Evolutionary conservation across 2,329 filamentous ascomycete genomes (phyloP).

Genomic region (Cercospora zeae-maydis): DNA sequence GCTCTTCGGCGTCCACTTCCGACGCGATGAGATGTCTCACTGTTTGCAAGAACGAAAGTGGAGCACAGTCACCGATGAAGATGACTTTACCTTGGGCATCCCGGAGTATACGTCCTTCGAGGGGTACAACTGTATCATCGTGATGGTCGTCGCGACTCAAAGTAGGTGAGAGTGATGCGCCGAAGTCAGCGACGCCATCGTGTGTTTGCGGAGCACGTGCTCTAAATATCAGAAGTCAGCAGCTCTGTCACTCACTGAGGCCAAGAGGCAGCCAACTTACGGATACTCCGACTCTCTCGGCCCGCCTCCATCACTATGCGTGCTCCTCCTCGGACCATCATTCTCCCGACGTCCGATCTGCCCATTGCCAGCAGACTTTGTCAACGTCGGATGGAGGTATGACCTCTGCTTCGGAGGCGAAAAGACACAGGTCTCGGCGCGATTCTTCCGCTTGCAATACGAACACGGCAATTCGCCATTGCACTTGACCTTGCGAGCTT

Average conservation of each 20-base stretch:
- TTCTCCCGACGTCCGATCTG: neutral
- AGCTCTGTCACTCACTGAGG: neutral
- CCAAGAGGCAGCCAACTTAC: neutral
- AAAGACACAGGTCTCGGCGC: slow-evolving; percentile 41
- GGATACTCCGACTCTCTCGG: neutral
- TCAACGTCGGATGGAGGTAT: slow-evolving; percentile 13
- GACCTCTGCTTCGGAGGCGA: slow-evolving; percentile 14
- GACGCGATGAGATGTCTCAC: slow-evolving; percentile 50
- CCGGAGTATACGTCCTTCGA: slow-evolving; percentile 47
- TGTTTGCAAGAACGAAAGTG: slow-evolving; percentile 52
- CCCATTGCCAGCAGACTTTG: slow-evolving; percentile 30
- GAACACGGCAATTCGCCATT: slow-evolving; percentile 50
- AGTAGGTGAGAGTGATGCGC: slow-evolving; percentile 20
- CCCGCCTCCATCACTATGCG: slow-evolving; percentile 3
- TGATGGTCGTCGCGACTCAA: slow-evolving; percentile 27
- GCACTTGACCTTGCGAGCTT: slow-evolving; percentile 51
- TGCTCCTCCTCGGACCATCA: neutral
- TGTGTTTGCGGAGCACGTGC: slow-evolving; percentile 11
- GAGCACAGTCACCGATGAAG: slow-evolving; percentile 54
- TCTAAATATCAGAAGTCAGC: neutral
- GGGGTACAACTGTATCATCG: slow-evolving; percentile 42
- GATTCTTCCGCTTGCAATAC: slow-evolving; percentile 46
- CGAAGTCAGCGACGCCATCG: slow-evolving; percentile 14
- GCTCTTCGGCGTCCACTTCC: slow-evolving; percentile 41
- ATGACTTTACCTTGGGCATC: slow-evolving; percentile 54